Evolutionary conservation across 352 stramenopile species (phyloP).

Genomic region (Phytophthora uliginosa): DNA sequence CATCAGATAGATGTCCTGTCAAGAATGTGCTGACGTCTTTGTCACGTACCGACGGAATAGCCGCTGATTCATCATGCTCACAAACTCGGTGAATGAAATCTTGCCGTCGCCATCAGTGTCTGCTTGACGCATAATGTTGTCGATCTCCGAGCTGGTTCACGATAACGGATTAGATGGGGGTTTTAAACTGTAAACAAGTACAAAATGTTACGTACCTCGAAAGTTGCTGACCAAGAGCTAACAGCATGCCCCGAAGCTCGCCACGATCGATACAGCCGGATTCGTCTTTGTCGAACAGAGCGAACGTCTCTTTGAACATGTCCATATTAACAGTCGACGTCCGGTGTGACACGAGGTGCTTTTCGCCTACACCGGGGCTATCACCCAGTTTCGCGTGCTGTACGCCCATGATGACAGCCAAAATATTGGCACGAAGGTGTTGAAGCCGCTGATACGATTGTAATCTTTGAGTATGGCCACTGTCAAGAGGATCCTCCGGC

Average conservation of each 20-base stretch:
- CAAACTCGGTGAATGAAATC: conserved; percentile 86
- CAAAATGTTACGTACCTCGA: conserved; percentile 37
- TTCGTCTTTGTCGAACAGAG: conserved; percentile 82
- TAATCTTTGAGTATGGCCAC: conserved; percentile 62
- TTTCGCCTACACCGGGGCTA: conserved; percentile 14
- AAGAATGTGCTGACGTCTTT: not conserved
- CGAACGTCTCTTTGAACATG: conserved; percentile 85
- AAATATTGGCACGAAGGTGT: conserved; percentile 79
- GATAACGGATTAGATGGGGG: not conserved
- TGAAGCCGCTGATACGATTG: conserved; percentile 75
- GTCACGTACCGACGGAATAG: conserved; percentile 61
- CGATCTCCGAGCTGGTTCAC: conserved; percentile 57
- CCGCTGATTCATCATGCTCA: conserved; percentile 81
- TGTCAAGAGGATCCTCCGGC: conserved; percentile 53
- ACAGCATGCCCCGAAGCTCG: conserved; percentile 64
- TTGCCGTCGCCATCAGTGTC: conserved; percentile 76
- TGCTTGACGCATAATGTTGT: conserved; percentile 77
- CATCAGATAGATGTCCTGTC: not conserved
- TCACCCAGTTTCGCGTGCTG: conserved; percentile 68
- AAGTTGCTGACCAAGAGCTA: conserved; percentile 66
- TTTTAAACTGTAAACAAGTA: conserved; percentile 1
- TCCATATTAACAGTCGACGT: conserved; percentile 82
- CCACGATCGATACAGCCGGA: conserved; percentile 74
- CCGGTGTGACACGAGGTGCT: conserved; percentile 31
- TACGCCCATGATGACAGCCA: conserved; percentile 77